phyloP scores from a whole-genome alignment of 306 rosid genomes.

The Dalbergia cultrata region DNA sequence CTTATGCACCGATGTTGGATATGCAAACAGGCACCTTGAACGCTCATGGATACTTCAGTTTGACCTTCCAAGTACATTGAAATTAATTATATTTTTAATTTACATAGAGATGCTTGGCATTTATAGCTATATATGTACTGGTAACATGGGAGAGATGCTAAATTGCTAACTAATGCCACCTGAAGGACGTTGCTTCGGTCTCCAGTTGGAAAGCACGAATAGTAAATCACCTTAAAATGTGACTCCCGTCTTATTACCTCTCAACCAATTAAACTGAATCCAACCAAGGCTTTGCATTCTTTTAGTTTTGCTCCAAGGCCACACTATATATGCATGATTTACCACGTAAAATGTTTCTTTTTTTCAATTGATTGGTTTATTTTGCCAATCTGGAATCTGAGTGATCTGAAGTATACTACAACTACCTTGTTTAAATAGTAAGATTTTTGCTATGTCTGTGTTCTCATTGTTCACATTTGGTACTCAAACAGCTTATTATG shows the following conservation, averaged over 20 bases:
- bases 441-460: constrained; percentile 20
- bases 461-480: constrained; percentile 38
- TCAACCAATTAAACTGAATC: constrained; percentile 34
- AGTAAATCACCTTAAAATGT: not conserved
- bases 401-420: constrained; percentile 8
- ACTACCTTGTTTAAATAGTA: constrained; percentile 15
- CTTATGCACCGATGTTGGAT: not conserved
- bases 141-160: constrained; percentile 12
- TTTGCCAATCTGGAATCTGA: constrained; percentile 1
- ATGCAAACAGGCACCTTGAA: constrained; percentile 24
- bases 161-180: constrained; percentile 13
- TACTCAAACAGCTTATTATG: constrained; percentile 18
- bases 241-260: constrained; percentile 4
- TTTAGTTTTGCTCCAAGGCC: not conserved
- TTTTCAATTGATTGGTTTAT: not conserved
- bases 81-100: not conserved
- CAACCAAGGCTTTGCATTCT: constrained; percentile 37
- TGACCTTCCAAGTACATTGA: not conserved
- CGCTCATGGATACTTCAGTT: constrained; percentile 9
- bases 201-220: constrained; percentile 2
- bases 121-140: not conserved
- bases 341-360: constrained; percentile 16
- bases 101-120: constrained; percentile 15
- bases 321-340: constrained; percentile 1
- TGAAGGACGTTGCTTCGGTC: constrained; percentile 24